Evolutionary conservation across 1,284 basidiomycete genomes (phyloP), one percentile per base, ranked within the genome.

Genomic region (Amylostereum chailletii): DNA sequence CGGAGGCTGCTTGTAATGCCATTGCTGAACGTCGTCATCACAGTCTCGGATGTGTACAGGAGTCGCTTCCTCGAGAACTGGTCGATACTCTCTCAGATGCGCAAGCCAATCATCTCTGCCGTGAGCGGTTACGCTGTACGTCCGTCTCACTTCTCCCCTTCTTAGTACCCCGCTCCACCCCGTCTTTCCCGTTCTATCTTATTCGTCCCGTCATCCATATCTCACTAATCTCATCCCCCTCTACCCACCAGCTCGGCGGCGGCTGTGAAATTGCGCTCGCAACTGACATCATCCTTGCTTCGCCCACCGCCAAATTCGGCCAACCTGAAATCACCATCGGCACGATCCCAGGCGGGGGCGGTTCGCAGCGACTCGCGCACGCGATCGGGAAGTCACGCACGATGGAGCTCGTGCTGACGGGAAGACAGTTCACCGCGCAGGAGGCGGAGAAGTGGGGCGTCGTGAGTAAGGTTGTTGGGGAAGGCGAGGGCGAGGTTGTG

Each of bases 311-410:
- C 34, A 84, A 83, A 57, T 97, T 99, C 60, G 94, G 93, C 36
- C 96, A 98, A 66, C 95, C 96, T 34, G 96, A 99, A 66, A 95
- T 99, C 70, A 95, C 93, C 65, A 78, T 99, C 45, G 95, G 96
- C 54, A 88, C 95, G 55, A 98, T 98, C 62, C 95, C 96, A 11
- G 92, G 92, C 8, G 90, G 82, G 19, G 90, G 90, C 41, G 90
- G 86, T 6, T 84, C 85, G 2, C 88, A 93, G 63, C 82, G 93
- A 47, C 83, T 99, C 48, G 84, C 90, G 19, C 83, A 77, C 55
- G 79, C 88, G 6, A 80, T 99, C 55, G 95, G 95, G 49, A 19
- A 97, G 71, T 91, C 90, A 34, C 84, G 90, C 55, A 81, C 94
- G 9, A 99, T 99, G 95, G 96, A 99, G 66, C 73, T 98, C 66